Percentiles rank a stretch among this genome's conserved stretches.
These are phyloP conservation scores for Leccinellum rugosiceps DNA, from an alignment of 768 basidiomycete species.

Conservation along the genomic window DNA sequence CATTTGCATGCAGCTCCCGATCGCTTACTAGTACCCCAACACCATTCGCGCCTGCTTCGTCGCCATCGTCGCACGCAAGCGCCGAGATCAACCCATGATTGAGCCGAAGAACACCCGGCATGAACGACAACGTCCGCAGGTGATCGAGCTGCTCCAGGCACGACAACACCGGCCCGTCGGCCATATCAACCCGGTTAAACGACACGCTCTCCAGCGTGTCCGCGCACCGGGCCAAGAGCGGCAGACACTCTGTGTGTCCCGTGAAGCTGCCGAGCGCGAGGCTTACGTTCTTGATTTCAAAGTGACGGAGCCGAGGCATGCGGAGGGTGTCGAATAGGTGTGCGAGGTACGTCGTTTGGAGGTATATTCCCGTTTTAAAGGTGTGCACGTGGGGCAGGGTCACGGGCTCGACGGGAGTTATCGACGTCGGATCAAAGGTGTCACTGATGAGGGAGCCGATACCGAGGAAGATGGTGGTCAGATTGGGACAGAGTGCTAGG, in stretches of 20 bases:
- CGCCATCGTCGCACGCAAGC: constrained; percentile 10
- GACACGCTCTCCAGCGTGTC: constrained; percentile 28
- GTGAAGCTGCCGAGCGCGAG: constrained; percentile 25
- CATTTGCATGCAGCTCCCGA: neutral
- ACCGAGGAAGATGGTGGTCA: constrained; percentile 27
- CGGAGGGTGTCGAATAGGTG: constrained; percentile 26
- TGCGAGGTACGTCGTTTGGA: constrained; percentile 24
- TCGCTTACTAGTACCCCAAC: neutral
- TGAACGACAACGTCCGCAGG: constrained; percentile 16
- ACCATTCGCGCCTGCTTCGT: neutral
- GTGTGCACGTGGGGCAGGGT: constrained; percentile 28
- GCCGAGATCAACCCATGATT: constrained; percentile 30
- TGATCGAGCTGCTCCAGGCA: constrained; percentile 21
- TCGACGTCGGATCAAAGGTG: constrained; percentile 7
- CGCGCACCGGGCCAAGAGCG: constrained; percentile 25
- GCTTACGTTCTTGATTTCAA: constrained; percentile 29
- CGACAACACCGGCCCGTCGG: constrained; percentile 16
- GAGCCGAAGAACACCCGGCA: constrained; percentile 30
- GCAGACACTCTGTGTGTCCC: constrained; percentile 27
- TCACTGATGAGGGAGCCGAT: constrained; percentile 19
- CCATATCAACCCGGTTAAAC: constrained; percentile 23
- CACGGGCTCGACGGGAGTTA: constrained; percentile 13
- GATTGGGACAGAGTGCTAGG: constrained; percentile 25
- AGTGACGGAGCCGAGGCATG: constrained; percentile 24
- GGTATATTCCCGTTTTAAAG: constrained; percentile 24